These are phyloP conservation scores for Phaeosphaeria sp. DNA, from an alignment of 2,329 filamentous ascomycete species.

Conservation along the genomic window DNA sequence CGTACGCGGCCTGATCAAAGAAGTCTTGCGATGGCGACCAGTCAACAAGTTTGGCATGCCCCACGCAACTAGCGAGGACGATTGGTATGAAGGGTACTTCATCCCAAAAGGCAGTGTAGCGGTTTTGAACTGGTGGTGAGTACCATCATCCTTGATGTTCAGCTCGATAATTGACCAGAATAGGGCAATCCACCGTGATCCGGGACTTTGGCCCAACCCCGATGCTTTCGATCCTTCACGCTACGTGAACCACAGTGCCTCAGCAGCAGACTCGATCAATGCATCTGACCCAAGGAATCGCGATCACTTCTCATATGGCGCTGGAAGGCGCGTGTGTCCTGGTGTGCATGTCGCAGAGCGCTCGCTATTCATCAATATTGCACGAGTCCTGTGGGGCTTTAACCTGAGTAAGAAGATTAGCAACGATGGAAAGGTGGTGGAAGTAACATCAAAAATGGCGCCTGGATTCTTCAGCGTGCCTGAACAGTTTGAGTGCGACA, in stretches of 20 bases:
- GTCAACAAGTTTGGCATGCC: slow-evolving; percentile 44
- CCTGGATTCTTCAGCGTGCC: slow-evolving; percentile 42
- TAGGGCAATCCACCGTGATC: slow-evolving; percentile 46
- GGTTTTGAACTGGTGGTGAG: slow-evolving; percentile 44
- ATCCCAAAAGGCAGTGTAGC: slow-evolving; percentile 48
- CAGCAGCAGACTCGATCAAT: slow-evolving; percentile 42
- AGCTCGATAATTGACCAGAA: not conserved
- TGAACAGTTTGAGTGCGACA: slow-evolving; percentile 40
- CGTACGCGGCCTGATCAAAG: slow-evolving; percentile 46
- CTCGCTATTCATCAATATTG: slow-evolving; percentile 45
- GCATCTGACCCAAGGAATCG: slow-evolving; percentile 37
- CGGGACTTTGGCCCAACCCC: slow-evolving; percentile 31
- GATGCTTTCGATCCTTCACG: slow-evolving; percentile 39
- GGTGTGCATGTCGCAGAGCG: slow-evolving; percentile 48
- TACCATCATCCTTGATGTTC: not conserved
- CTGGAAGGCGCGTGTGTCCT: slow-evolving; percentile 44
- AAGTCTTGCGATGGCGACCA: slow-evolving; percentile 39
- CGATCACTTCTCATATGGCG: slow-evolving; percentile 48
- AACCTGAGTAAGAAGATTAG: slow-evolving; percentile 35
- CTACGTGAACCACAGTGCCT: slow-evolving; percentile 31
- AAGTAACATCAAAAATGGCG: slow-evolving; percentile 36
- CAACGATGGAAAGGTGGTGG: slow-evolving; percentile 29
- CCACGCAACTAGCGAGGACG: slow-evolving; percentile 42
- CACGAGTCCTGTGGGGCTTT: slow-evolving; percentile 46
- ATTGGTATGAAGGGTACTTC: slow-evolving; percentile 48